phyloP scores from a whole-genome alignment of 148 eudicot genomes.

The Linanthus parryae region DNA sequence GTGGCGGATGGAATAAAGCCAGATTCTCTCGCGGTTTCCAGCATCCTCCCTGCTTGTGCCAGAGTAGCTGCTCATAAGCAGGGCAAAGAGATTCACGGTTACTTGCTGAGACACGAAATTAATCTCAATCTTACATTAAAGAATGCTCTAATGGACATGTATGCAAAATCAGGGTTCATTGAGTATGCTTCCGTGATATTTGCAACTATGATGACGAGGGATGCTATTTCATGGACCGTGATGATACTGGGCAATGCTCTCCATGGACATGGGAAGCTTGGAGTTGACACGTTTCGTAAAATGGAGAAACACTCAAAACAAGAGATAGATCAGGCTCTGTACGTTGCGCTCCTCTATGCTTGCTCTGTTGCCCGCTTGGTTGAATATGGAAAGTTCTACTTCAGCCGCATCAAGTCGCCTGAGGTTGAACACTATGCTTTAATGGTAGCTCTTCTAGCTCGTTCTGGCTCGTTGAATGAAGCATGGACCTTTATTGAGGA shows the following conservation, averaged over 20 bases:
- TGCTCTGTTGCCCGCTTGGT: conserved; percentile 47
- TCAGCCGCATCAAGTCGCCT: conserved; percentile 38
- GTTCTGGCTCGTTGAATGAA: conserved; percentile 48
- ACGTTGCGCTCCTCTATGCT: conserved; percentile 45
- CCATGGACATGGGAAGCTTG: conserved; percentile 56
- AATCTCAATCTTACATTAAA: conserved; percentile 36
- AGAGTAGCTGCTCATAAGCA: conserved; percentile 69
- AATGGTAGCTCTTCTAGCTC: conserved; percentile 53
- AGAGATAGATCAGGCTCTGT: conserved; percentile 39
- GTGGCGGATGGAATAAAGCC: conserved; percentile 40
- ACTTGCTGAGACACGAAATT: conserved; percentile 43
- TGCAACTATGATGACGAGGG: conserved; percentile 32
- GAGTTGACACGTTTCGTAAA: conserved; percentile 41
- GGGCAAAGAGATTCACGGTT: conserved; percentile 64
- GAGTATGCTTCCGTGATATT: conserved; percentile 51
- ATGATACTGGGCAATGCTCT: conserved; percentile 62
- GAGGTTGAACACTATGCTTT: conserved; percentile 40
- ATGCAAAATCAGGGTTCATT: conserved; percentile 56
- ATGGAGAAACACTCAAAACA: conserved; percentile 23
- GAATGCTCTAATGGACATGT: conserved; percentile 73
- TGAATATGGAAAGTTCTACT: conserved; percentile 40
- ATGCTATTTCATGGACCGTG: conserved; percentile 63
- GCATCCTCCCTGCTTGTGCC: conserved; percentile 67
- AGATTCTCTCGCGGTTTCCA: conserved; percentile 43
- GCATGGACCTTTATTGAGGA: conserved; percentile 41